Conservation (phyloP, 306 rosid species). For the Cercis canadensis region DNA sequence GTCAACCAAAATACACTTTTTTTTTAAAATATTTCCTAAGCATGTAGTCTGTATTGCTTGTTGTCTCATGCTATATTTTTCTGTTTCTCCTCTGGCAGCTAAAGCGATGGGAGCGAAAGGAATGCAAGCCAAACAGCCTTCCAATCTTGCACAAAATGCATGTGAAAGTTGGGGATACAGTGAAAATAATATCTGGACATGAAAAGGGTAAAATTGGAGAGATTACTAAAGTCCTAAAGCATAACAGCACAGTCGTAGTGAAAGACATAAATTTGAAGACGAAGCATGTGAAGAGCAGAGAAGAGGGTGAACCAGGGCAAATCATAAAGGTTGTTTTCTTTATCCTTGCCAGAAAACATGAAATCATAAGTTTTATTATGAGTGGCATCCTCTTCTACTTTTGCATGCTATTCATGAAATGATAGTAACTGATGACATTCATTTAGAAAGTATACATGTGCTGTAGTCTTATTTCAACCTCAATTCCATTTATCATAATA, state of each 20-base stretch:
- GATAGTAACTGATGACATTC: background rate
- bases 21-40: too few relatives aligned
- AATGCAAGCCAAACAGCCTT: conserved; percentile 93
- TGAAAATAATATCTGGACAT: conserved; percentile 84
- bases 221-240: conserved; percentile 67
- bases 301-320: conserved; percentile 90
- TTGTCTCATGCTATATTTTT: conserved; percentile 21
- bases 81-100: conserved; percentile 57
- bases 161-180: conserved; percentile 90
- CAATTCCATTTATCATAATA: too few relatives aligned
- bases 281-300: conserved; percentile 86
- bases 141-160: conserved; percentile 89
- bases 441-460: background rate
- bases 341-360: conserved; percentile 28
- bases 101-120: conserved; percentile 89
- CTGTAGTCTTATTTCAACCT: too few relatives aligned
- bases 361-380: background rate
- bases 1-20: background rate
- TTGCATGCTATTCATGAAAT: conserved; percentile 24
- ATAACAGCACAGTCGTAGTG: conserved; percentile 76
- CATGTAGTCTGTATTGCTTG: conserved; percentile 10
- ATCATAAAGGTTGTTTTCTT: conserved; percentile 69
- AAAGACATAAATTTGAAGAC: conserved; percentile 87
- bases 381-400: background rate
- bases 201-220: conserved; percentile 94